Evolutionary conservation across 1,284 basidiomycete genomes (phyloP).

Genomic region (Singerocomus inundabilis): DNA sequence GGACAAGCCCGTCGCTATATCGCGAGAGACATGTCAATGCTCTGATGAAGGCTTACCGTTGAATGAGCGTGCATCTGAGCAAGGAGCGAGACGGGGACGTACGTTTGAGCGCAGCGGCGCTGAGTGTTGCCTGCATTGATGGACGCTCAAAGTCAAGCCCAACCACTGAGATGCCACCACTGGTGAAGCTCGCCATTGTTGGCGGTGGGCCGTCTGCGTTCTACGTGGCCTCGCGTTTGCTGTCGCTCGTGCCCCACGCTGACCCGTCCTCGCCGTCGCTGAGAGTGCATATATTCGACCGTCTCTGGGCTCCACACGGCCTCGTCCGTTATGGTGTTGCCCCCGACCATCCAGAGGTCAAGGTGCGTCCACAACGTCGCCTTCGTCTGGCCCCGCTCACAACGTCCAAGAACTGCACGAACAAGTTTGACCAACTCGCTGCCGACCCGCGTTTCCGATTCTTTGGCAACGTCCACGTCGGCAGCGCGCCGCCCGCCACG

Average conservation of each 20-base stretch:
- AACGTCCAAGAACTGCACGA: slow-evolving; percentile 80
- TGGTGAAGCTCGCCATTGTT: slow-evolving; percentile 72
- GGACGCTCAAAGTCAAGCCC: slow-evolving; percentile 3
- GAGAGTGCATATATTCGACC: slow-evolving; percentile 87
- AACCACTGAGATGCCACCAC: slow-evolving; percentile 23
- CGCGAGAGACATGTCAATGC: slow-evolving; percentile 71
- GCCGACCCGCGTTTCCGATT: slow-evolving; percentile 78
- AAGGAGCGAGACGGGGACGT: slow-evolving; percentile 19
- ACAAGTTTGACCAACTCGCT: slow-evolving; percentile 87
- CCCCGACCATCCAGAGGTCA: slow-evolving; percentile 98
- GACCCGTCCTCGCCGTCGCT: slow-evolving; percentile 42
- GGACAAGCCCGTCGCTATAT: slow-evolving; percentile 75
- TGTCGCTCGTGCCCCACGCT: slow-evolving; percentile 56
- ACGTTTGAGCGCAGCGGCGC: slow-evolving; percentile 49
- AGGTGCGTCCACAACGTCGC: slow-evolving; percentile 52
- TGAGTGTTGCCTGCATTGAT: slow-evolving; percentile 47
- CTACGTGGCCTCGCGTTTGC: slow-evolving; percentile 85
- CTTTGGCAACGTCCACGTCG: slow-evolving; percentile 90
- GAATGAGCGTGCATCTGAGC: slow-evolving; percentile 17
- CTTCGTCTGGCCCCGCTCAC: slow-evolving; percentile 13
- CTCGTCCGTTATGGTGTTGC: slow-evolving; percentile 96
- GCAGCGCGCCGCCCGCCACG: slow-evolving; percentile 35
- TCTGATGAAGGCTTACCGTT: slow-evolving; percentile 61
- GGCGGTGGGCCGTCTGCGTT: slow-evolving; percentile 95
- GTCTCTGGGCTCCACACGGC: slow-evolving; percentile 93